These are phyloP conservation scores for Cyberlindnera americana DNA, from an alignment of 805 yeast genomes.

Conservation along the genomic window DNA sequence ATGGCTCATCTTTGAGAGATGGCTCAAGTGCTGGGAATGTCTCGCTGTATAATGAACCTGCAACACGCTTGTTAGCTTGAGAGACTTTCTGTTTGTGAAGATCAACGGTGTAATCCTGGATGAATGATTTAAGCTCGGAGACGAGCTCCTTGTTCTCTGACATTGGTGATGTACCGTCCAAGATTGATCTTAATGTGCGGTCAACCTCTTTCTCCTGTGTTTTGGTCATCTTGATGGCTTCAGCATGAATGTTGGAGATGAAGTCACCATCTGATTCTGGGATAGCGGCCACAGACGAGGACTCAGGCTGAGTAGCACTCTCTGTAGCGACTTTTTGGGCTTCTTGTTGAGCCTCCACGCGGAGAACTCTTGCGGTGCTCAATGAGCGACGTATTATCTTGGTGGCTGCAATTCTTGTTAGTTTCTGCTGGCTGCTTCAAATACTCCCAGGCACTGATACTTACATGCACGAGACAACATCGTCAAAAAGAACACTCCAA, in stretches of 20 bases:
- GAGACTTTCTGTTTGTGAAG: constrained; percentile 17
- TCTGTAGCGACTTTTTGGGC: not conserved
- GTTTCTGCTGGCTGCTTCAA: too few relatives aligned
- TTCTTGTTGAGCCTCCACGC: constrained; percentile 5
- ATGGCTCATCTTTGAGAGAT: constrained; percentile 59
- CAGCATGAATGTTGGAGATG: constrained; percentile 17
- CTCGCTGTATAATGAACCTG: constrained; percentile 15
- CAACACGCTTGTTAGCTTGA: constrained; percentile 9
- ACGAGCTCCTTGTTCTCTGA: constrained; percentile 21
- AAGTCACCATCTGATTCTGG: constrained; percentile 10
- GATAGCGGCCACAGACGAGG: constrained; percentile 4
- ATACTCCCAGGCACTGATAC: not conserved
- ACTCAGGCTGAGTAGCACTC: not conserved
- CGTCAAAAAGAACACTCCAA: not conserved
- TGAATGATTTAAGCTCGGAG: constrained; percentile 19
- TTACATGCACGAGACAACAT: constrained; percentile 3
- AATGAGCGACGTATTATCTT: constrained; percentile 8
- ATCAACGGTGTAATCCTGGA: constrained; percentile 22
- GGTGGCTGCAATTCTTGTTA: not conserved
- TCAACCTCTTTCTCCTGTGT: constrained; percentile 20
- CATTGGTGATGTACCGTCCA: constrained; percentile 20
- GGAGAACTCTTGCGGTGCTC: constrained; percentile 6
- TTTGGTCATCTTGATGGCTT: constrained; percentile 17
- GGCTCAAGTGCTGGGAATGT: constrained; percentile 61
- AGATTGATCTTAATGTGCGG: constrained; percentile 20